Evolutionary conservation across 441 rosid genomes (phyloP), one percentile per base, ranked within the genome.

Genomic region (Daphne laureola): DNA sequence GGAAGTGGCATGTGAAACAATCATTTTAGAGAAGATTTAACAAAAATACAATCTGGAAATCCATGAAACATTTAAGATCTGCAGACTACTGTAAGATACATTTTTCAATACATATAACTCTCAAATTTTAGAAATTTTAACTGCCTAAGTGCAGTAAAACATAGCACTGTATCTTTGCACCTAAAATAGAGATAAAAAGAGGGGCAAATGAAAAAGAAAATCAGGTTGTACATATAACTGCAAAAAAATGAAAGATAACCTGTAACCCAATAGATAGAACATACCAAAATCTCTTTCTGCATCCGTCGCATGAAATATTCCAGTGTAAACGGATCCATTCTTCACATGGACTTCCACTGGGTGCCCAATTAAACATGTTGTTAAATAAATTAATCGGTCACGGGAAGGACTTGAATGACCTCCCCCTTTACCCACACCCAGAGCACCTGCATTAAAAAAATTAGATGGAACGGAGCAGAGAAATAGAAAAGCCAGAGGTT

Each of bases 301-400:
- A 61, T 88, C 82, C 42, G 84, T 77, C 45, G 99, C 83, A 55
- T 85, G 79, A 72, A 78, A 87, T 61, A 83, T 85, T 72, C 97
- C 97, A 63, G 83, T 57, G 72, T 79, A 90, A 43, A 87, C 55
- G 31, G 97, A 75, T 70, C 97, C 99, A 75, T 79, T 74, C 72
- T 82, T 90, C 63, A 85, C 82, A 68, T 87, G 95, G 62, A 82
- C 95, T 62, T 90, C 97, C 68, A 93, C 97, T 52, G 50, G 73
- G 54, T 80, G 95, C 59, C 96, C 99, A 57, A 93, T 77, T 46
- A 81, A 75, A 73, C 84, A 78, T 49, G 87, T 57, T 35, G 86
- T 57, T 51, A 85, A 50, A 76, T 83, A 90, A 53, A 83, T 69
- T 56, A 90, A 65, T 53, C 93, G 76, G 67, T 87, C 98, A 9